Evolutionary conservation across 2,329 filamentous ascomycete species (phyloP).

Genomic region (Diplodia corticola): DNA sequence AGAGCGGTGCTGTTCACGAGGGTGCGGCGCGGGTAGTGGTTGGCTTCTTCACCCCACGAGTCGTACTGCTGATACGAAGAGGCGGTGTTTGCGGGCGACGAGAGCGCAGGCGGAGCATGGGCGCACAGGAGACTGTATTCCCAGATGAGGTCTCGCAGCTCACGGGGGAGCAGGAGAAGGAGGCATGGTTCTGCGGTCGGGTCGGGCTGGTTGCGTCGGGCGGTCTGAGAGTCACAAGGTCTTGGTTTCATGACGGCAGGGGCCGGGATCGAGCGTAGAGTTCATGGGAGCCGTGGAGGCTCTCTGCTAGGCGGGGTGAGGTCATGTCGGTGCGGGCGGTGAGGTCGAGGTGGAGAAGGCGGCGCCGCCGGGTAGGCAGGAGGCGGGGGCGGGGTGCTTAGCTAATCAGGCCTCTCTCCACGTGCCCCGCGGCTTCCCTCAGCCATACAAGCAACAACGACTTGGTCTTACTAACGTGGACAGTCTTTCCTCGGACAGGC

Average conservation of each 20-base stretch:
- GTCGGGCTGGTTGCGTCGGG: background rate
- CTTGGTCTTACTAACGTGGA: too few species aligned
- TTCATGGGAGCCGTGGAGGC: background rate
- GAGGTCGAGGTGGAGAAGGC: background rate
- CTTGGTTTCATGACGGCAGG: background rate
- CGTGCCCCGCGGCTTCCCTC: background rate
- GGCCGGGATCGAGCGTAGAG: background rate
- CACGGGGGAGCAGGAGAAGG: constrained; percentile 10
- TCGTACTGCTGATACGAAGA: constrained; percentile 7
- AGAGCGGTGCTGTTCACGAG: constrained; percentile 14
- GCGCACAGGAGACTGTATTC: background rate
- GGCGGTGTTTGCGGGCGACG: background rate
- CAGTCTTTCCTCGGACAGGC: background rate
- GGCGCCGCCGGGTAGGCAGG: background rate
- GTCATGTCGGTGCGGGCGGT: constrained; percentile 16
- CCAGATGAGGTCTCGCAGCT: constrained; percentile 16
- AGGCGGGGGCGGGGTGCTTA: background rate
- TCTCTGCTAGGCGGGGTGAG: background rate
- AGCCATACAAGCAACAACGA: background rate
- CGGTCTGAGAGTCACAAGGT: background rate
- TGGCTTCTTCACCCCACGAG: constrained; percentile 11
- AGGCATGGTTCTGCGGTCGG: background rate
- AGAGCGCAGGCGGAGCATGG: background rate
- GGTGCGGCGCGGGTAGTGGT: constrained; percentile 3
- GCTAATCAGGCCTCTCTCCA: background rate